Evolutionary conservation across 306 rosid species (phyloP), one percentile per base, ranked within the genome.

Genomic region (Cicer judaicum): DNA sequence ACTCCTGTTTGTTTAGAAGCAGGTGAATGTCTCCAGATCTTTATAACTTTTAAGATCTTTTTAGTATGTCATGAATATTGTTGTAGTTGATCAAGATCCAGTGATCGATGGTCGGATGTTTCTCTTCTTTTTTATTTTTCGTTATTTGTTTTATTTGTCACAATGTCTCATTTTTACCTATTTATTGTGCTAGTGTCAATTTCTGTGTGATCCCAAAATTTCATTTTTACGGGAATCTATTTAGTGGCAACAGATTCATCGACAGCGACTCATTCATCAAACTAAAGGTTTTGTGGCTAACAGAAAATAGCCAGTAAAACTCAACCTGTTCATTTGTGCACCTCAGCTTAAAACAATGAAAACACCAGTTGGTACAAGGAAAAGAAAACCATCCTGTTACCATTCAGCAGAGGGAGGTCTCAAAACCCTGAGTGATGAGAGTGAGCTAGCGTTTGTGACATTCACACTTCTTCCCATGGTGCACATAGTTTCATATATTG

Each of bases 351-450:
- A 7, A 69, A 52, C 64, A 39, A 39, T 24, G 24, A 29, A 49
- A 47, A 47, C 24, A 15, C 62, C 46, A 9, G 34, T 52, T 3
- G 8, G 43, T 50, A 50, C 14, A 68, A 34, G 74, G 61, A 49
- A 68, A 49, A 8, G 61, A 69, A 14, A 29, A 10, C 38, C 9
- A 70, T 11, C 10, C 5, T 50, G 18, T 39, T 92, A 92, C 96
- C 84, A 85, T 78, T 90, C 91, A 67, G 96, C 81, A 90, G n/a
- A 36, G 8, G 75, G 77, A 94, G 93, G 86, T 92, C 53, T 92
- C 98, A 80, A 86, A 87, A 66, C 97, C 96, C 79, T 92, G 97
- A 46, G 98, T 94, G 84, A 94, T 87, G 87, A 92, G 96, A 72
- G 96, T 93, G 49, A 90, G 95, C 44, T 88, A 68, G 53, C 95